These are phyloP conservation scores for Gardenia jasminoides DNA, from an alignment of 257 asterid genomes.

Conservation along the genomic window DNA sequence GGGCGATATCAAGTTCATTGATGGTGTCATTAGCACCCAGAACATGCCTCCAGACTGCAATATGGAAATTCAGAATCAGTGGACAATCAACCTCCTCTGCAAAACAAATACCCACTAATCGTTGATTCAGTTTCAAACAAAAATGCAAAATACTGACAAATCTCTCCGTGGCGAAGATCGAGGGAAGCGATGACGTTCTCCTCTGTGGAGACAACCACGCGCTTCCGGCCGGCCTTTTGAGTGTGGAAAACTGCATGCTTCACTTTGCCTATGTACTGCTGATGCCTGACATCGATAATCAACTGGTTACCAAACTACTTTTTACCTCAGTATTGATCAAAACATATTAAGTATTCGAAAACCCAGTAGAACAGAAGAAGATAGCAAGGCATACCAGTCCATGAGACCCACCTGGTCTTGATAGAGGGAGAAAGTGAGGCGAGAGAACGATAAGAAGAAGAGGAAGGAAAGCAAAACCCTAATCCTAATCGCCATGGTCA, in stretches of 20 bases:
- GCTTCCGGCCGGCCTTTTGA: conserved; percentile 90
- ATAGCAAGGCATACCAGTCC: conserved; percentile 61
- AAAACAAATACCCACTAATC: background rate
- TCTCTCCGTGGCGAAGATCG: conserved; percentile 97
- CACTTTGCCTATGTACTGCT: conserved; percentile 92
- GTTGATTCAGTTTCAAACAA: background rate
- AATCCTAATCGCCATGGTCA: conserved; percentile 73
- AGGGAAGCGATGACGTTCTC: conserved; percentile 92
- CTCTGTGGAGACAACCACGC: conserved; percentile 88
- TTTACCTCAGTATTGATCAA: background rate
- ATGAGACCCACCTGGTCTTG: conserved; percentile 95
- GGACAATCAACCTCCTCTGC: background rate
- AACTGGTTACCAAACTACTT: conserved; percentile 25
- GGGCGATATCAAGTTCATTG: conserved; percentile 74
- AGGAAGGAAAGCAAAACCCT: conserved; percentile 51
- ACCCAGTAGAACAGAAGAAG: background rate
- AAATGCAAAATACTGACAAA: conserved; percentile 49
- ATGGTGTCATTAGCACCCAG: conserved; percentile 74
- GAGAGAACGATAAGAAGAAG: conserved; percentile 33
- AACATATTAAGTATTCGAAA: conserved; percentile 3
- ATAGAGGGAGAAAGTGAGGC: conserved; percentile 49
- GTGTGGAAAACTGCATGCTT: conserved; percentile 97
- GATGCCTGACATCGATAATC: conserved; percentile 60
- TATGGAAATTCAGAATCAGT: conserved; percentile 12
- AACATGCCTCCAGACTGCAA: conserved; percentile 97